Base-by-base conservation (phyloP, 768 basidiomycete genomes). In the Steccherinum ochraceum region DNA sequence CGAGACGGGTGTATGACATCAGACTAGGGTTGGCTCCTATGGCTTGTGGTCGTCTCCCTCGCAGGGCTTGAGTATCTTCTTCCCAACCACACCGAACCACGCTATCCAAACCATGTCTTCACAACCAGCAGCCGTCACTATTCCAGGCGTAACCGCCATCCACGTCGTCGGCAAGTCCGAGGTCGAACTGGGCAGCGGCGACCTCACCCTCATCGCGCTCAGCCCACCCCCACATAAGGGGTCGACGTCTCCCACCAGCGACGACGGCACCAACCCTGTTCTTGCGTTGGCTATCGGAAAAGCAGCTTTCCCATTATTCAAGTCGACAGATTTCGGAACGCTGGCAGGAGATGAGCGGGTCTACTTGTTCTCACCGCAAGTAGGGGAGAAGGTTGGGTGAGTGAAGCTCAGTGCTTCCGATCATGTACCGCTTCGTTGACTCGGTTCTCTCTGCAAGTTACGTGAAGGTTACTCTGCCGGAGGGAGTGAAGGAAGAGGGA, bases 161-260 rank as follows among this genome's bases (percentile, higher is more conserved):
- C 61, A 63, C 40, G 50, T 63, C 5, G 49, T 63, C 11, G 59
- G 58, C 7, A 51, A 56, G 5, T 44, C 58, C 12, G 52, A 46
- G 16, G 50, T 49, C 1, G 52, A 55, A 3, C 57, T 63, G 1
- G 57, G 53, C 12, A 39, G 52, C 27, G 62, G 62, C 25, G 51
- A 48, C 40, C 57, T 63, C 23, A 54, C 54, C 1, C 47, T 63
- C 5, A 48, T 56, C 12, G 26, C 53, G 18, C 7, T 16, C 7
- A 16, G 7, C 7, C 49, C 59, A 7, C 45, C 52, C 7, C n/a
- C n/a, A n/a, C n/a, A n/a, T n/a, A n/a, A n/a, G n/a, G n/a, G n/a
- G n/a, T n/a, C n/a, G n/a, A n/a, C n/a, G 20, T 45, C 50, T 19
- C 19, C 46, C 5, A 39, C 30, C 42, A 24, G 42, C n/a, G 19